phyloP scores from a whole-genome alignment of 1,284 basidiomycete species.

The Ganoderma multipileum region DNA sequence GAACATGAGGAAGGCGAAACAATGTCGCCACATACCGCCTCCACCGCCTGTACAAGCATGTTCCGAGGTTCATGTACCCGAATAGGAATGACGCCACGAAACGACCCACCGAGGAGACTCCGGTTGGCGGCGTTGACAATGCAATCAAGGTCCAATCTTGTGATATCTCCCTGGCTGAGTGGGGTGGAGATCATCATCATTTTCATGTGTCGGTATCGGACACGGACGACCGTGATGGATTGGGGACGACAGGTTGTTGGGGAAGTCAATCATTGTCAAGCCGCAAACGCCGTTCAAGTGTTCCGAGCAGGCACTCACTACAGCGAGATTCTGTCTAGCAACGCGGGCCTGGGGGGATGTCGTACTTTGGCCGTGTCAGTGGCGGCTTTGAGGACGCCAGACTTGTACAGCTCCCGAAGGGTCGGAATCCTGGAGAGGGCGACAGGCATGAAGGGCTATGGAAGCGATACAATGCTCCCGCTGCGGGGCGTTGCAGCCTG shows the following conservation, averaged over 20 bases:
- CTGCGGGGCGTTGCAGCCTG: neutral
- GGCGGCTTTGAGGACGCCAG: slow-evolving; percentile 39
- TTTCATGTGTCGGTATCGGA: neutral
- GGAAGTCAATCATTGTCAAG: slow-evolving; percentile 9
- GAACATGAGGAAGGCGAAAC: neutral
- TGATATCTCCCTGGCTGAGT: slow-evolving; percentile 80
- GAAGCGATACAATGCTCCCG: neutral
- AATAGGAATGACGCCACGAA: slow-evolving; percentile 11
- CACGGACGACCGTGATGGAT: slow-evolving; percentile 1
- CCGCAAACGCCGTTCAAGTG: slow-evolving; percentile 17
- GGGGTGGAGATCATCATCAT: neutral
- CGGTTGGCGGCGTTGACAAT: slow-evolving; percentile 92
- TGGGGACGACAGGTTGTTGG: slow-evolving; percentile 16
- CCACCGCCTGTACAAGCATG: slow-evolving; percentile 59
- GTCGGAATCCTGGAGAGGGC: slow-evolving; percentile 55
- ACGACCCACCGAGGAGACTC: slow-evolving; percentile 68
- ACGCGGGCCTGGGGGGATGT: slow-evolving; percentile 44
- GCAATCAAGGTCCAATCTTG: slow-evolving; percentile 71
- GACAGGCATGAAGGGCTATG: slow-evolving; percentile 40
- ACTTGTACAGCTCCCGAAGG: slow-evolving; percentile 56
- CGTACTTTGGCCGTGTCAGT: slow-evolving; percentile 36
- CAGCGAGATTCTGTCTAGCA: slow-evolving; percentile 64
- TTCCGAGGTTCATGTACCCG: slow-evolving; percentile 13
- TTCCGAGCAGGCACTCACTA: slow-evolving; percentile 51
- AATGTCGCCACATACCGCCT: slow-evolving; percentile 56